These are phyloP conservation scores for Melastoma candidum DNA, from an alignment of 441 rosid species.

Conservation along the genomic window DNA sequence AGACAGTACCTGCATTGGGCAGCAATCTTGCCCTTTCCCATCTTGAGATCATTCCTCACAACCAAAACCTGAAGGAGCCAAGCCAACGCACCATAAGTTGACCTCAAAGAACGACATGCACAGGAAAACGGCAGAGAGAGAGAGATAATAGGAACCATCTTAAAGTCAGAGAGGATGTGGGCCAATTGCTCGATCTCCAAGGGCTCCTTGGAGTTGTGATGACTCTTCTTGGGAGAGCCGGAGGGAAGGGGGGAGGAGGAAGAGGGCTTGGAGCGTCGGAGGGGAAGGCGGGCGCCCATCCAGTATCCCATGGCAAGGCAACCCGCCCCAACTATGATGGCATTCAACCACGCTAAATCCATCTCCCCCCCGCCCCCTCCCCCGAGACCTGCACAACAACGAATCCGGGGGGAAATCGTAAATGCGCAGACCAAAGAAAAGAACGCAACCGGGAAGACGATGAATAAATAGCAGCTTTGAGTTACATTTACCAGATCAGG, in stretches of 20 bases:
- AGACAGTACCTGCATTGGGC: slow-evolving; percentile 79
- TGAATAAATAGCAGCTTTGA: no score
- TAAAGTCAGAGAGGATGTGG: slow-evolving; percentile 73
- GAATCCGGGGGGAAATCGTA: no score
- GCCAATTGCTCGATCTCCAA: slow-evolving; percentile 84
- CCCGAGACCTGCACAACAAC: no score
- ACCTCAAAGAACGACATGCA: neutral
- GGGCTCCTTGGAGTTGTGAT: slow-evolving; percentile 29
- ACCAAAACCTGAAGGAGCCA: slow-evolving; percentile 55
- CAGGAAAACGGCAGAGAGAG: slow-evolving; percentile 1
- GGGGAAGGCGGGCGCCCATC: slow-evolving; percentile 46
- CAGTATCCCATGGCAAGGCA: slow-evolving; percentile 77
- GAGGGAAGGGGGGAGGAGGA: slow-evolving; percentile 12
- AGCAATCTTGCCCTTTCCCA: slow-evolving; percentile 98
- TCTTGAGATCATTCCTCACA: slow-evolving; percentile 91
- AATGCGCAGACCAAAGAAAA: no score
- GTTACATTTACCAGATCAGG: no score
- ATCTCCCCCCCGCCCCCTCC: slow-evolving; percentile 12
- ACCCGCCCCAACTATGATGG: slow-evolving; percentile 72
- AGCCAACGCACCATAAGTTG: slow-evolving; percentile 1
- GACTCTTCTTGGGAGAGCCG: slow-evolving; percentile 19
- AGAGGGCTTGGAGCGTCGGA: slow-evolving; percentile 22
- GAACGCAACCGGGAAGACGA: no score
- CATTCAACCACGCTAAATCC: slow-evolving; percentile 75
- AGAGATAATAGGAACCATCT: slow-evolving; percentile 43